Conservation (phyloP, 768 basidiomycete species). For the Chalciporus chontae region DNA sequence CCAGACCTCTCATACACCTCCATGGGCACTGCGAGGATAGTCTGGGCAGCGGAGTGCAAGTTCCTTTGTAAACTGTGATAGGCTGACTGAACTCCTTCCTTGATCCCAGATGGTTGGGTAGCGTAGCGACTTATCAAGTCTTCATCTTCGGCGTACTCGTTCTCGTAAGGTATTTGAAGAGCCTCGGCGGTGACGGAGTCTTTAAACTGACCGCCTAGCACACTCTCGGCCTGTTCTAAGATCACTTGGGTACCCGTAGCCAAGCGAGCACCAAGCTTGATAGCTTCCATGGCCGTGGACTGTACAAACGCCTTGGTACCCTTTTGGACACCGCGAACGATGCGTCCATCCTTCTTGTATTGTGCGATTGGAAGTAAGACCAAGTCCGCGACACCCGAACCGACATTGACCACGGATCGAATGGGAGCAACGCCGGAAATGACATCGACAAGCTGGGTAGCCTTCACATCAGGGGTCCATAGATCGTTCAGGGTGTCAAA, state of each 20-base stretch:
- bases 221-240: conserved; percentile 89
- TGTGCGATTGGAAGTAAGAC: conserved; percentile 95
- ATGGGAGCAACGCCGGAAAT: conserved; percentile 96
- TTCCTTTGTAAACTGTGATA: conserved; percentile 86
- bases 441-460: conserved; percentile 95
- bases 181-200: conserved; percentile 66
- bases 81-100: conserved; percentile 88
- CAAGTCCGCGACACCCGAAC: conserved; percentile 94
- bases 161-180: conserved; percentile 42
- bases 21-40: conserved; percentile 98
- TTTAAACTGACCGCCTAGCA: conserved; percentile 78
- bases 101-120: conserved; percentile 79
- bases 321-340: conserved; percentile 90
- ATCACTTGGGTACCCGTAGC: conserved; percentile 99
- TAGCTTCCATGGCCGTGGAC: conserved; percentile 92
- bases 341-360: conserved; percentile 93
- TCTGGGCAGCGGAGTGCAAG: conserved; percentile 92
- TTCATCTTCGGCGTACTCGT: conserved; percentile 34
- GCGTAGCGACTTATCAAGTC: conserved; percentile 87
- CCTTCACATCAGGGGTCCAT: conserved; percentile 99
- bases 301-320: conserved; percentile 91
- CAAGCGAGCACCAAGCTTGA: conserved; percentile 89
- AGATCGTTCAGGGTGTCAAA: conserved; percentile 93
- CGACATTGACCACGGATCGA: conserved; percentile 94
- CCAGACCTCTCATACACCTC: conserved; percentile 96